Percentiles rank a stretch among this genome's conserved stretches.
phyloP scores from a whole-genome alignment of 352 stramenopile species.

The Blastocystis sp. region DNA sequence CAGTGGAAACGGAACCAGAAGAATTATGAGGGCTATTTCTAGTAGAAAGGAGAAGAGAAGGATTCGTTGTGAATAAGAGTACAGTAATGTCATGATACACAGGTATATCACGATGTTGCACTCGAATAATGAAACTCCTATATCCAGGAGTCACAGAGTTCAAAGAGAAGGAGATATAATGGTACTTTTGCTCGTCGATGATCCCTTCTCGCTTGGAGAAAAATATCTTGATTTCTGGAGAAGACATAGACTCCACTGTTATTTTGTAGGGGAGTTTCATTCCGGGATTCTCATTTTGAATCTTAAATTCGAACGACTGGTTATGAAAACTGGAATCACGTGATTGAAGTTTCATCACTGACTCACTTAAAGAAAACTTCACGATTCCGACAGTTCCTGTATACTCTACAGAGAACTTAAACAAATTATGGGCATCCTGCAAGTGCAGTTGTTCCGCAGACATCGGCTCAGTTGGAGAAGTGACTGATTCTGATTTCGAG shows the following conservation, averaged over 20 bases:
- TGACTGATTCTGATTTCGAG: neutral
- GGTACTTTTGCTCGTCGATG: slow-evolving; percentile 12
- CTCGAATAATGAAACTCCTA: neutral
- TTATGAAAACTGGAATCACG: neutral
- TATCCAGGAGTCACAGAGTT: neutral
- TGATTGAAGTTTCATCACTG: neutral
- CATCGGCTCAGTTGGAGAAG: neutral
- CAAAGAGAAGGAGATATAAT: neutral
- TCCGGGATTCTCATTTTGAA: neutral
- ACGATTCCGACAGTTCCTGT: neutral
- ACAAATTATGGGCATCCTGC: slow-evolving; percentile 1
- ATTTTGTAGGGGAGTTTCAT: slow-evolving; percentile 49
- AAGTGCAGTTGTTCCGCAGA: neutral
- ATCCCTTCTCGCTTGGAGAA: neutral
- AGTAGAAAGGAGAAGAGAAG: neutral
- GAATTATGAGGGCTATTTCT: neutral
- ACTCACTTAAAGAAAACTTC: neutral
- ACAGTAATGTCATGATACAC: neutral
- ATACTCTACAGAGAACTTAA: slow-evolving; percentile 41
- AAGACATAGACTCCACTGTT: neutral
- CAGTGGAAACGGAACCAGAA: neutral
- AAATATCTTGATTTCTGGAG: neutral
- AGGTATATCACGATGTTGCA: neutral
- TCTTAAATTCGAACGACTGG: neutral
- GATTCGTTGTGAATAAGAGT: neutral